These are phyloP conservation scores for Rheum nobile DNA, from an alignment of 148 eudicot genomes.

Conservation along the genomic window DNA sequence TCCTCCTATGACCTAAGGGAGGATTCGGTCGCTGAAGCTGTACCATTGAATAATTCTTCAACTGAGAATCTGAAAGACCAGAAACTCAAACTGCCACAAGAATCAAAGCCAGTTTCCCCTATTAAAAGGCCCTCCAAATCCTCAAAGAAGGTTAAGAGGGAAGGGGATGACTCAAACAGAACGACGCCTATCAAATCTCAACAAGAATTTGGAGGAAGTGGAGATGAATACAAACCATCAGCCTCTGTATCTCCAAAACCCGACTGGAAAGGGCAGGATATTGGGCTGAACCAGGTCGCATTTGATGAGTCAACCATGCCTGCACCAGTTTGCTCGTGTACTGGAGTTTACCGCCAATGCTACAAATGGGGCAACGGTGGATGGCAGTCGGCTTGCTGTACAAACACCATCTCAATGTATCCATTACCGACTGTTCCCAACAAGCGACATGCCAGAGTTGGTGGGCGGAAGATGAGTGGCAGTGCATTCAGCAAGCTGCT, in stretches of 20 bases:
- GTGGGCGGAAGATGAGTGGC: conserved; percentile 94
- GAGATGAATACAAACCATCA: conserved; percentile 3
- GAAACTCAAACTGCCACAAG: conserved; percentile 39
- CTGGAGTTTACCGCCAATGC: conserved; percentile 68
- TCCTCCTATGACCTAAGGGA: conserved; percentile 39
- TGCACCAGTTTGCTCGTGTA: conserved; percentile 85
- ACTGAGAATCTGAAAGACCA: conserved; percentile 44
- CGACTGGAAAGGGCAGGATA: conserved; percentile 68
- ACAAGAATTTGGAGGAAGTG: conserved; percentile 37
- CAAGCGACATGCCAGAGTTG: conserved; percentile 74
- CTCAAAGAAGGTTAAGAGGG: conserved; percentile 39
- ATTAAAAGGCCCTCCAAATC: conserved; percentile 42
- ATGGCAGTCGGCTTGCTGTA: conserved; percentile 95
- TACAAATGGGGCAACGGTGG: conserved; percentile 98
- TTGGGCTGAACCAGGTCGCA: conserved; percentile 69
- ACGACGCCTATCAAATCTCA: conserved; percentile 26
- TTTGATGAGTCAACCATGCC: conserved; percentile 85
- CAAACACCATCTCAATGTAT: conserved; percentile 66
- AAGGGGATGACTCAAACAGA: conserved; percentile 45
- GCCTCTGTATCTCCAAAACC: conserved; percentile 20
- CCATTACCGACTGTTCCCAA: conserved; percentile 69
- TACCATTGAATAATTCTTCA: conserved; percentile 31
- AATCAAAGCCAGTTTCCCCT: conserved; percentile 25
- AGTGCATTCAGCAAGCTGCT: conserved; percentile 73
- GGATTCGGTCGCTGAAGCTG: conserved; percentile 25